Conservation (phyloP, 495 filamentous ascomycete species). For the Podospora anserina region DNA sequence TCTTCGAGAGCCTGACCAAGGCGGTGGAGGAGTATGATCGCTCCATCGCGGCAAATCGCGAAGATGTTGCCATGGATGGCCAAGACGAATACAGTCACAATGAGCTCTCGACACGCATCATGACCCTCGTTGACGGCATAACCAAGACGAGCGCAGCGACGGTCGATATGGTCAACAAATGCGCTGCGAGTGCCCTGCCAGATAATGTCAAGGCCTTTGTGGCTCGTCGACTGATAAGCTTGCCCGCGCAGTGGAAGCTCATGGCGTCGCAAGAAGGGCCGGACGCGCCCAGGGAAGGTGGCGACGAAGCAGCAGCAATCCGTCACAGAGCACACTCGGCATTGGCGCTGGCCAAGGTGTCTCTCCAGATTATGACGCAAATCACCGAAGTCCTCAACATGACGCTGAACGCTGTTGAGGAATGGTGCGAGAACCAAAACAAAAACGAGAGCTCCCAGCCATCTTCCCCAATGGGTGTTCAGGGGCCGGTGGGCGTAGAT, state of each 20-base stretch:
- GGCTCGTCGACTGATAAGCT: conserved; percentile 68
- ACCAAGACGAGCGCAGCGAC: conserved; percentile 71
- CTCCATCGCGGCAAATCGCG: conserved; percentile 21
- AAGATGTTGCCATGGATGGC: conserved; percentile 24
- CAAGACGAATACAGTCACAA: conserved; percentile 32
- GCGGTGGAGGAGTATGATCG: conserved; percentile 75
- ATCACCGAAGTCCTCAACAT: conserved; percentile 76
- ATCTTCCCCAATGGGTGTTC: background rate
- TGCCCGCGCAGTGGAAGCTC: conserved; percentile 71
- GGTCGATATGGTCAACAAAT: conserved; percentile 74
- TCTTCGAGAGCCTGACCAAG: conserved; percentile 63
- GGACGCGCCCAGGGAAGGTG: conserved; percentile 38
- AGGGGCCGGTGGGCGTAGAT: conserved; percentile 10
- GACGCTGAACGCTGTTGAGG: conserved; percentile 81
- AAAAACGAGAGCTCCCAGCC: conserved; percentile 43
- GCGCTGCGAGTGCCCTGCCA: conserved; percentile 79
- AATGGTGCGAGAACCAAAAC: conserved; percentile 77
- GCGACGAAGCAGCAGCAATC: conserved; percentile 37
- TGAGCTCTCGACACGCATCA: conserved; percentile 57
- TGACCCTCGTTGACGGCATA: conserved; percentile 67
- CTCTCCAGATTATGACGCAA: conserved; percentile 83
- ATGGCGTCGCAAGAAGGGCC: conserved; percentile 48
- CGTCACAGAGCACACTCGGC: conserved; percentile 62
- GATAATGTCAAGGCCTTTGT: conserved; percentile 79
- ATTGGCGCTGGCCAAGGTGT: conserved; percentile 78